A percentile compares a stretch with the other conserved stretches of the same genome.
phyloP scores from a whole-genome alignment of 331 rosid species.

The Phaseolus coccineus region DNA sequence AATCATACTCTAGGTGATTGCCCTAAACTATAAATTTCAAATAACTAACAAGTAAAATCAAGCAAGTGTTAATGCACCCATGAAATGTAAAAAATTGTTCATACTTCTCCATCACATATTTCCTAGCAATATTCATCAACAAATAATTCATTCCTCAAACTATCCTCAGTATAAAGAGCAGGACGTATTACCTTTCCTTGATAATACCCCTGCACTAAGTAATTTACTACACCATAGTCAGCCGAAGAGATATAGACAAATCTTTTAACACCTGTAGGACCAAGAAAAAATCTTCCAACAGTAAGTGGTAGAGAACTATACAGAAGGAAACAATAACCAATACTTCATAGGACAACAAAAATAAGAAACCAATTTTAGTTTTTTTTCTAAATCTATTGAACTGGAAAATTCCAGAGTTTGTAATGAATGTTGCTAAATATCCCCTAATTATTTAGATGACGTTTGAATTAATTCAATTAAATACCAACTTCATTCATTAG shows the following conservation, averaged over 20 bases:
- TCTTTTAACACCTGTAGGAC: slow-evolving; percentile 83
- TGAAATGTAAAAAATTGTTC: not conserved
- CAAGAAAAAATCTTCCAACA: slow-evolving; percentile 36
- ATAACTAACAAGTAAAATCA: no score
- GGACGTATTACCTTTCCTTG: slow-evolving; percentile 82
- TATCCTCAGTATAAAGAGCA: slow-evolving; percentile 26
- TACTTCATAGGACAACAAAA: not conserved
- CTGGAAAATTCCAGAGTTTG: not conserved
- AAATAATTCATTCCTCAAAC: slow-evolving; percentile 29
- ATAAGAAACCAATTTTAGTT: not conserved
- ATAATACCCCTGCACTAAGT: slow-evolving; percentile 81
- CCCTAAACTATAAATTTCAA: not conserved
- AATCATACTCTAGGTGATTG: no score
- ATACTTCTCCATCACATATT: not conserved
- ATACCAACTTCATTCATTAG: not conserved
- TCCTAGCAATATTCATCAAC: slow-evolving; percentile 30
- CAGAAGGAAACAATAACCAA: slow-evolving; percentile 23
- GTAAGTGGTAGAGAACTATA: slow-evolving; percentile 1
- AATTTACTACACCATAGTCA: slow-evolving; percentile 87
- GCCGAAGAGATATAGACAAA: slow-evolving; percentile 95
- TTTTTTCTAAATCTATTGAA: not conserved
- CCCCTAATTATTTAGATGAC: not conserved
- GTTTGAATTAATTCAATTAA: slow-evolving; percentile 2
- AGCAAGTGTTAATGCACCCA: not conserved
- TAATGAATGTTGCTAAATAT: not conserved